A percentile compares a stretch with the other conserved stretches of the same genome.
These are phyloP conservation scores for Penicillium sp. DNA, from an alignment of 2,329 filamentous ascomycete genomes.

Conservation along the genomic window DNA sequence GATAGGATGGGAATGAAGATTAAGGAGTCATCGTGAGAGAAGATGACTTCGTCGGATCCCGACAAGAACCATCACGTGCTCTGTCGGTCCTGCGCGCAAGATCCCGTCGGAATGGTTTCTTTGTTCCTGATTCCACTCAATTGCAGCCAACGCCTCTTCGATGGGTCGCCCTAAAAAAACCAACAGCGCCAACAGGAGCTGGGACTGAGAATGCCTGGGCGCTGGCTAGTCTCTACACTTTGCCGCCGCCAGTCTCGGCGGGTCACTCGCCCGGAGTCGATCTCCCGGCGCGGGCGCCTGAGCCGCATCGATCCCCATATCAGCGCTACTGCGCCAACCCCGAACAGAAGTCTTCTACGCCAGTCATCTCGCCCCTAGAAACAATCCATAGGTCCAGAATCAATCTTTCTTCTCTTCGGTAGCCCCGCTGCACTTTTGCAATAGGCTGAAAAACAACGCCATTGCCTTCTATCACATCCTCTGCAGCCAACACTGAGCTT, in stretches of 20 bases:
- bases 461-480: neutral
- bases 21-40: too few species aligned
- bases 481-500: neutral
- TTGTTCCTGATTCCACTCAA: too few species aligned
- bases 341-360: slow-evolving; percentile 4
- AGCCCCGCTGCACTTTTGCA: neutral
- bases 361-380: slow-evolving; percentile 8
- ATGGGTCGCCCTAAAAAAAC: too few species aligned
- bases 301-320: slow-evolving; percentile 3
- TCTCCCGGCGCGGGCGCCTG: slow-evolving; percentile 10
- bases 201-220: neutral
- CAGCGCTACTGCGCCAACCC: slow-evolving; percentile 5
- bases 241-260: slow-evolving; percentile 26
- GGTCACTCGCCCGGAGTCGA: slow-evolving; percentile 17
- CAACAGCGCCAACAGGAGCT: slow-evolving; percentile 28
- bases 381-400: slow-evolving; percentile 22
- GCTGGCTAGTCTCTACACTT: slow-evolving; percentile 22
- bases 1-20: too few species aligned
- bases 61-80: too few species aligned
- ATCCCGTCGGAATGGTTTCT: too few species aligned
- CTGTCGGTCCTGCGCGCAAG: too few species aligned
- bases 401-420: slow-evolving; percentile 4
- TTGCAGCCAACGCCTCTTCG: too few species aligned
- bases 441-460: neutral
- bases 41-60: too few species aligned